These are phyloP conservation scores for Aspergillus japonicus DNA, from an alignment of 2,329 filamentous ascomycete species.

Conservation along the genomic window DNA sequence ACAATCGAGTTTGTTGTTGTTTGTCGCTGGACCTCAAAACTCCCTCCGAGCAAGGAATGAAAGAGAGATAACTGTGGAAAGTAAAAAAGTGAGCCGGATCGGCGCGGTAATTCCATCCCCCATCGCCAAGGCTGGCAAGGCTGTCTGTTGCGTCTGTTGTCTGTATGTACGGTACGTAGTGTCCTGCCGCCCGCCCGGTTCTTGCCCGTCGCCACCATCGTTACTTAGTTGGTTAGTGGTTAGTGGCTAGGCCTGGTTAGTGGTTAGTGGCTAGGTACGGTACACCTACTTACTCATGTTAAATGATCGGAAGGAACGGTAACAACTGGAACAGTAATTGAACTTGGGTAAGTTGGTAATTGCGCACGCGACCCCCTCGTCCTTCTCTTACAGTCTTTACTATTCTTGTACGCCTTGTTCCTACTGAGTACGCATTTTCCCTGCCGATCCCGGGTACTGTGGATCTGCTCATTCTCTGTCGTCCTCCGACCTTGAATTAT, in stretches of 20 bases:
- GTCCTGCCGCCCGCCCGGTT: background rate
- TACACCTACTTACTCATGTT: no score
- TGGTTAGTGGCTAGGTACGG: no score
- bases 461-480: background rate
- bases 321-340: background rate
- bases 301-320: background rate
- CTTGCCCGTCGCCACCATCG: background rate
- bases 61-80: background rate
- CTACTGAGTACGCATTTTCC: background rate
- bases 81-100: constrained; percentile 1
- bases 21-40: background rate
- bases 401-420: background rate
- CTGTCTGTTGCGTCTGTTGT: background rate
- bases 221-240: no score
- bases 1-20: no score
- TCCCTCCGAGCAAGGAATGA: background rate
- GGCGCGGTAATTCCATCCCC: constrained; percentile 4
- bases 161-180: no score
- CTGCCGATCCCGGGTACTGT: constrained; percentile 5
- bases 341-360: background rate
- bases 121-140: constrained; percentile 8
- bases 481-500: background rate
- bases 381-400: background rate
- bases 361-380: constrained; percentile 4
- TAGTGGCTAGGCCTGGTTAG: no score